Percentiles rank a stretch among this genome's conserved stretches.
These are phyloP conservation scores for Irpex sp. DNA, from an alignment of 1,284 basidiomycete species.

Conservation along the genomic window DNA sequence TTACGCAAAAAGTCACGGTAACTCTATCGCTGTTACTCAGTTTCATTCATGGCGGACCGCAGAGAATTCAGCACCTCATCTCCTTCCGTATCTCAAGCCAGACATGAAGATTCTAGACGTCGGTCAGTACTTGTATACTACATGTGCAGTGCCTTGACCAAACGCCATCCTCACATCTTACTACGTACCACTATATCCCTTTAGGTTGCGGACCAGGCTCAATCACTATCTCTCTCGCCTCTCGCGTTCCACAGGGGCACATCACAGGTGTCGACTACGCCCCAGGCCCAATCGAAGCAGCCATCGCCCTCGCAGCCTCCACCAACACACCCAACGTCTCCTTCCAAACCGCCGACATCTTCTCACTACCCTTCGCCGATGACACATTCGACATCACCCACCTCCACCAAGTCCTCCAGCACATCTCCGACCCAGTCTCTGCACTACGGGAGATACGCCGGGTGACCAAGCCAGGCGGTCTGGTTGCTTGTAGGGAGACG, in stretches of 20 bases:
- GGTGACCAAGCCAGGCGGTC: constrained; percentile 37
- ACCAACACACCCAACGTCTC: constrained; percentile 28
- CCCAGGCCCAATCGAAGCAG: constrained; percentile 26
- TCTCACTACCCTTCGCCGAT: constrained; percentile 31
- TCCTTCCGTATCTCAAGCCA: constrained; percentile 29
- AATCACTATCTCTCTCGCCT: constrained; percentile 34
- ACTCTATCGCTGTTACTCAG: background rate
- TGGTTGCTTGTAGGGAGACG: constrained; percentile 37
- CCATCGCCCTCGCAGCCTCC: constrained; percentile 26
- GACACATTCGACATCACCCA: constrained; percentile 41
- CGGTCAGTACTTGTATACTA: background rate
- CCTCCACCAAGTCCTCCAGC: constrained; percentile 42
- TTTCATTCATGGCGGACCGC: constrained; percentile 27
- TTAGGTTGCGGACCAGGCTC: constrained; percentile 37
- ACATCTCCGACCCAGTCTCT: constrained; percentile 35
- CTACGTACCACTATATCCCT: background rate
- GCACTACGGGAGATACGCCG: constrained; percentile 41
- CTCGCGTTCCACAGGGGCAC: constrained; percentile 34
- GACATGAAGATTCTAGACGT: constrained; percentile 37
- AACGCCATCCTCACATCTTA: background rate
- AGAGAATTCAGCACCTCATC: constrained; percentile 33
- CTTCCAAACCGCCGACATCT: constrained; percentile 31
- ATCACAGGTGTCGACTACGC: constrained; percentile 37
- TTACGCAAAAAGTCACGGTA: background rate
- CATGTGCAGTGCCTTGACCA: too few relatives aligned